These are phyloP conservation scores for Xylariaceae sp. DNA, from an alignment of 2,329 filamentous ascomycete genomes.

Conservation along the genomic window DNA sequence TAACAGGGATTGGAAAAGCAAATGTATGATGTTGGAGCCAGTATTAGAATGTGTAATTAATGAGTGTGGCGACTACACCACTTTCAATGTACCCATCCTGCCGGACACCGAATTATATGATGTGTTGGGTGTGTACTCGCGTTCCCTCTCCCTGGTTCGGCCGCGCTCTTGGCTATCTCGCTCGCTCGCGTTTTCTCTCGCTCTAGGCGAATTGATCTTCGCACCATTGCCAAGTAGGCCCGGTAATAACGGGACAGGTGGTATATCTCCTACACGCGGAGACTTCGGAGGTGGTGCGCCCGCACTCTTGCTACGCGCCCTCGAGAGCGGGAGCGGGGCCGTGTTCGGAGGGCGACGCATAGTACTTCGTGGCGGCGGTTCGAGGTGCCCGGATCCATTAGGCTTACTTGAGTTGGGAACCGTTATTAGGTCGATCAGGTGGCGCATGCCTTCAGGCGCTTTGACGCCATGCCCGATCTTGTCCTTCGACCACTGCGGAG, in stretches of 20 bases:
- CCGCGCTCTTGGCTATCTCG: slow-evolving; percentile 15
- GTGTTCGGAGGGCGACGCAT: slow-evolving; percentile 27
- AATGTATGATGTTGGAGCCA: not conserved
- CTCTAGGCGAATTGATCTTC: not conserved
- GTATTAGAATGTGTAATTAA: not conserved
- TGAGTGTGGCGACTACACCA: slow-evolving; percentile 24
- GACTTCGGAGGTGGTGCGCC: slow-evolving; percentile 23
- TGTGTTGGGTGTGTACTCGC: slow-evolving; percentile 26
- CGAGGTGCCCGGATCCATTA: slow-evolving; percentile 9
- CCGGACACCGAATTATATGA: slow-evolving; percentile 35
- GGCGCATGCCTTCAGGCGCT: slow-evolving; percentile 35
- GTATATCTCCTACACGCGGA: slow-evolving; percentile 16
- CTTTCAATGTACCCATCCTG: slow-evolving; percentile 36
- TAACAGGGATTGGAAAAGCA: not conserved
- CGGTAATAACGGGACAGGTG: slow-evolving; percentile 34
- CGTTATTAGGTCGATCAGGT: slow-evolving; percentile 37
- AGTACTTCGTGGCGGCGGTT: slow-evolving; percentile 31
- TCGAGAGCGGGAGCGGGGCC: slow-evolving; percentile 19
- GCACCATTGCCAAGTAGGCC: slow-evolving; percentile 1
- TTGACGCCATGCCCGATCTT: slow-evolving; percentile 36
- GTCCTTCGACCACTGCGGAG: slow-evolving; percentile 36
- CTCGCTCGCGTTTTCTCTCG: not conserved
- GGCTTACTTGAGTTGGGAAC: slow-evolving; percentile 19
- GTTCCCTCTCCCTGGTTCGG: slow-evolving; percentile 24
- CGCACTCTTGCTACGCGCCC: slow-evolving; percentile 35